These are phyloP conservation scores for Metarhizium sp. DNA, from an alignment of 2,329 filamentous ascomycete species.

Conservation along the genomic window DNA sequence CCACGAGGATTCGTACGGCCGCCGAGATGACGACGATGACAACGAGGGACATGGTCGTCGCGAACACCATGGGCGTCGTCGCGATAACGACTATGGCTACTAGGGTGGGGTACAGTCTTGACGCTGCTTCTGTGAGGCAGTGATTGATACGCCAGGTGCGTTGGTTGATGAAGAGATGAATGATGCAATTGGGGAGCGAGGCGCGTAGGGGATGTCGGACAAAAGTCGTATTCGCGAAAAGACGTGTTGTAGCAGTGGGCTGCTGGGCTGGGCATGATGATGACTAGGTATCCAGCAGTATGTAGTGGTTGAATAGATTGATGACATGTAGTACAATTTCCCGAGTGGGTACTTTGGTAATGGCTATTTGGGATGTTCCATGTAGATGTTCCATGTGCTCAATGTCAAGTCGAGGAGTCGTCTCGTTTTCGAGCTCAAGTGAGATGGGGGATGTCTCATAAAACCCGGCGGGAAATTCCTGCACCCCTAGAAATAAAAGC, in stretches of 20 bases:
- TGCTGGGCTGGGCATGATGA: neutral
- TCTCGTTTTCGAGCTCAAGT: too few relatives aligned
- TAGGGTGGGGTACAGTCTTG: neutral
- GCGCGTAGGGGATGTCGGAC: conserved; percentile 1
- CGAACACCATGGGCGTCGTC: conserved; percentile 7
- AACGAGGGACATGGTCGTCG: conserved; percentile 10
- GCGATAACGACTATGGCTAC: conserved; percentile 6
- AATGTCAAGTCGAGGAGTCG: too few relatives aligned
- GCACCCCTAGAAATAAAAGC: too few relatives aligned
- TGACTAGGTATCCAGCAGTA: neutral
- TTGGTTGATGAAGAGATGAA: neutral
- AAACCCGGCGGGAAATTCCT: too few relatives aligned
- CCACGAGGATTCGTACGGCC: conserved; percentile 4
- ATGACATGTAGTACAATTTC: neutral
- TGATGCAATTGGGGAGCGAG: conserved; percentile 7
- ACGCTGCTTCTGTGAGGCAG: neutral
- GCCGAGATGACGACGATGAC: conserved; percentile 11
- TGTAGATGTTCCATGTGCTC: too few relatives aligned
- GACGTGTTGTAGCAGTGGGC: neutral
- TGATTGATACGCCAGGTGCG: neutral
- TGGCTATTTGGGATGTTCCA: too few relatives aligned
- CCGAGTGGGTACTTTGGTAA: neutral
- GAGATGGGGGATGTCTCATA: too few relatives aligned
- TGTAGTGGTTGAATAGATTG: too few relatives aligned
- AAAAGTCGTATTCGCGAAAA: neutral